These are phyloP conservation scores for Panicum hallii DNA, from an alignment of 202 grass and related monocot genomes.

Conservation along the genomic window DNA sequence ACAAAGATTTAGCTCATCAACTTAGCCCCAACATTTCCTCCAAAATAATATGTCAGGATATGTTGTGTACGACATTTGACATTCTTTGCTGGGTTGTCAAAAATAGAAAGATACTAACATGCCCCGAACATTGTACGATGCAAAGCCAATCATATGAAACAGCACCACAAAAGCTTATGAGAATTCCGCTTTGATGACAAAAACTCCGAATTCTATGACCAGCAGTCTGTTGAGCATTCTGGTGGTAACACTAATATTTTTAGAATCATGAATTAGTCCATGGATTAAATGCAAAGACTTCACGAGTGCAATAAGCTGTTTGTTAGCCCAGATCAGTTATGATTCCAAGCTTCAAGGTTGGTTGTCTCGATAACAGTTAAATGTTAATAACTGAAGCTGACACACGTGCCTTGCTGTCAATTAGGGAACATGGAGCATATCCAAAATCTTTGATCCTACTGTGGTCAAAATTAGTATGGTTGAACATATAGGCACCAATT, in stretches of 20 bases:
- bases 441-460: neutral
- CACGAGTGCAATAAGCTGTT: constrained; percentile 15
- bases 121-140: neutral
- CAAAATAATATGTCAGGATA: neutral
- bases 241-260: neutral
- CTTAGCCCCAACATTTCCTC: neutral
- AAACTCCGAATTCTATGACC: neutral
- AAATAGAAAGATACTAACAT: neutral
- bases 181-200: neutral
- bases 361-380: constrained; percentile 13
- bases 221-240: constrained; percentile 9
- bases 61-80: neutral
- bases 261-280: constrained; percentile 12
- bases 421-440: constrained; percentile 9
- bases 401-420: constrained; percentile 1
- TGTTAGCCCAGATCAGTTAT: constrained; percentile 21
- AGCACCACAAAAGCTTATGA: neutral
- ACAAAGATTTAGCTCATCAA: constrained; percentile 8
- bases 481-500: neutral
- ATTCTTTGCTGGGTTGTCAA: too few relatives aligned
- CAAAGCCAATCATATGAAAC: neutral
- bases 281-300: neutral
- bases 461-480: neutral
- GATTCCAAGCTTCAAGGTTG: constrained; percentile 23
- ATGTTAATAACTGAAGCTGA: constrained; percentile 11